These are phyloP conservation scores for Magnolia changhungtana DNA, from an alignment of 164 flowering plant species.

Conservation along the genomic window DNA sequence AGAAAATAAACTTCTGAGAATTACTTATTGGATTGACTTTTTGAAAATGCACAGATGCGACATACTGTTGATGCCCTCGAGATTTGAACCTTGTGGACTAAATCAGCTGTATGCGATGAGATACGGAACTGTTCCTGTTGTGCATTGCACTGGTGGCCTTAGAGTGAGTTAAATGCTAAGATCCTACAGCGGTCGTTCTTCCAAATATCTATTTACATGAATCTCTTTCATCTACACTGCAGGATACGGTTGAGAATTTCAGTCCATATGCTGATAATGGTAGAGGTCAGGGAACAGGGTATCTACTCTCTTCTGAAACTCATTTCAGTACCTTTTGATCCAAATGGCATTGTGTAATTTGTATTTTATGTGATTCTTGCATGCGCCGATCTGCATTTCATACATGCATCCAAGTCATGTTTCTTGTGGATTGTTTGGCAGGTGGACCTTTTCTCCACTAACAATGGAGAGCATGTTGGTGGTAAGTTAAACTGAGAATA, in stretches of 20 bases:
- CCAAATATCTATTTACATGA: neutral
- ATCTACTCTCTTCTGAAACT: slow-evolving; percentile 19
- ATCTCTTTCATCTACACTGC: slow-evolving; percentile 7
- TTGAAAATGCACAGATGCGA: slow-evolving; percentile 64
- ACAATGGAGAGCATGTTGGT: slow-evolving; percentile 65
- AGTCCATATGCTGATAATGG: slow-evolving; percentile 68
- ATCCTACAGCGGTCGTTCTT: neutral
- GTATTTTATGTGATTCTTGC: neutral
- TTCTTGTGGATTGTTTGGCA: slow-evolving; percentile 23
- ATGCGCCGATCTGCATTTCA: neutral
- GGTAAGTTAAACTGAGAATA: slow-evolving; percentile 40
- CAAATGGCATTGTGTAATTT: neutral
- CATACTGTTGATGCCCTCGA: slow-evolving; percentile 92
- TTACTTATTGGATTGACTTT: neutral
- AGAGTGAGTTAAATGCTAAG: slow-evolving; percentile 49
- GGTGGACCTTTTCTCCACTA: slow-evolving; percentile 91
- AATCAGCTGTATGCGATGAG: slow-evolving; percentile 97
- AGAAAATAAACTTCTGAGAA: neutral
- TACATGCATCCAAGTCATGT: neutral
- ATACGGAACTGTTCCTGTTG: slow-evolving; percentile 93
- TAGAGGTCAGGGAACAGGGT: slow-evolving; percentile 82
- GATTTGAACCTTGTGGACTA: slow-evolving; percentile 97
- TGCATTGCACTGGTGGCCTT: slow-evolving; percentile 93
- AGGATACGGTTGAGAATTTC: slow-evolving; percentile 87
- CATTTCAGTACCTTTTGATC: neutral